Evolutionary conservation across 148 eudicot genomes (phyloP).

Genomic region (Tetragonia tetragonoides): DNA sequence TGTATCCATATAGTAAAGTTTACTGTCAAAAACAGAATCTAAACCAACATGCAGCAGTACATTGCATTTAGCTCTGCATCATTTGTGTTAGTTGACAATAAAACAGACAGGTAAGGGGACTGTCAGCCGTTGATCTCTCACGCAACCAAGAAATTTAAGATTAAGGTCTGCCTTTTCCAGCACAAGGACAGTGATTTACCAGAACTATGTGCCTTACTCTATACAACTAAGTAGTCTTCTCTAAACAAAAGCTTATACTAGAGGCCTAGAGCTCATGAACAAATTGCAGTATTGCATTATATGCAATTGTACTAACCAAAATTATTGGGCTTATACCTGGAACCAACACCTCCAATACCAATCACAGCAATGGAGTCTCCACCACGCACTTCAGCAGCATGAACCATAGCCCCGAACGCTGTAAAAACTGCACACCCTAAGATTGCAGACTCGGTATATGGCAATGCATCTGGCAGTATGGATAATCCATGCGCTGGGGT

Average conservation of each 20-base stretch:
- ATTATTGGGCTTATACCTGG: conserved; percentile 56
- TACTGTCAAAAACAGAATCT: not conserved
- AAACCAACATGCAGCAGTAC: not conserved
- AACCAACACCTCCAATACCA: conserved; percentile 98
- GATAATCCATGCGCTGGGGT: conserved; percentile 89
- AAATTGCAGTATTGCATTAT: too few species aligned
- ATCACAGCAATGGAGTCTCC: conserved; percentile 96
- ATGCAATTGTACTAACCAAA: not conserved
- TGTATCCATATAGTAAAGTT: not conserved
- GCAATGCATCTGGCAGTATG: conserved; percentile 74
- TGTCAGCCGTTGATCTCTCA: not conserved
- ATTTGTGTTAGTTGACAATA: not conserved
- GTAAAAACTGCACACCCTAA: conserved; percentile 99
- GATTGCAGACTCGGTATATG: conserved; percentile 92
- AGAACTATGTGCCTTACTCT: not conserved
- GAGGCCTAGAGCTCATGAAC: not conserved
- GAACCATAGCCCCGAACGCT: conserved; percentile 98
- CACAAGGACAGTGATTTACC: not conserved
- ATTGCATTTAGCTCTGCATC: not conserved
- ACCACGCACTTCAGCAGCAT: conserved; percentile 92
- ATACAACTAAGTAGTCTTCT: not conserved
- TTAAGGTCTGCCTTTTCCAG: not conserved
- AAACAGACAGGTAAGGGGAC: not conserved
- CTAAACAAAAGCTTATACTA: not conserved
- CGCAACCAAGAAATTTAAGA: not conserved